Evolutionary conservation across 768 basidiomycete genomes (phyloP), one percentile per base, ranked within the genome.

Genomic region (button mushroom (Agaricus bisporus)): DNA sequence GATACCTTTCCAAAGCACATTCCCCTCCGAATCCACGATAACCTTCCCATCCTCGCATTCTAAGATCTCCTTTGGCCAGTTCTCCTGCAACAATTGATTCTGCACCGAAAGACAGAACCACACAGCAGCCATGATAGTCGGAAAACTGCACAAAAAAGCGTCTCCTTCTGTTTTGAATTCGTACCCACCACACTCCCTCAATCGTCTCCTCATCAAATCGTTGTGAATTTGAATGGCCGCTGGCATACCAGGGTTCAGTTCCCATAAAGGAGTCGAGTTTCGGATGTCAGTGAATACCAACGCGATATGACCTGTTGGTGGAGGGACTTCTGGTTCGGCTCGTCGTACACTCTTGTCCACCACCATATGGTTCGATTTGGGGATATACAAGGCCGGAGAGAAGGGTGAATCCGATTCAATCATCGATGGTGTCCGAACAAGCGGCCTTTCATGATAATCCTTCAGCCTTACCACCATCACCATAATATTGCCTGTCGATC

Each of bases 151-250:
- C 90, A 99, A 95, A 75, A 99, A 99, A 0, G 95, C 85, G 63
- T 98, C 97, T 26, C 97, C 97, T 84, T 99, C 97, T 10, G 97
- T 99, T 72, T 99, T 99, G 63, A 98, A 95, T 70, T 98, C 93
- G 67, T 98, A 99, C 1, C 97, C 97, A 26, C 94, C 94, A 61
- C 94, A 95, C 39, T 88, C 76, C 26, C 95, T 83, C 29, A 98
- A 73, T 56, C 88, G 85, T 5, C 95, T 80, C 18, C 97, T 84
- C 43, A 98, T 77, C 20, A 98, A 75, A 48, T 72, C 77, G 65
- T 98, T 95, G 70, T 99, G 97, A 59, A 93, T 69, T 25, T 84
- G 82, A 78, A 97, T 95, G 3, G 95, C 94, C 0, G 86, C 88
- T 18, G 88, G 83, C 95, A 98, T 99, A 3, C 95, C 94, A 0